Conservation (phyloP, 495 filamentous ascomycete species). For the Chaetomium cochliodes region DNA sequence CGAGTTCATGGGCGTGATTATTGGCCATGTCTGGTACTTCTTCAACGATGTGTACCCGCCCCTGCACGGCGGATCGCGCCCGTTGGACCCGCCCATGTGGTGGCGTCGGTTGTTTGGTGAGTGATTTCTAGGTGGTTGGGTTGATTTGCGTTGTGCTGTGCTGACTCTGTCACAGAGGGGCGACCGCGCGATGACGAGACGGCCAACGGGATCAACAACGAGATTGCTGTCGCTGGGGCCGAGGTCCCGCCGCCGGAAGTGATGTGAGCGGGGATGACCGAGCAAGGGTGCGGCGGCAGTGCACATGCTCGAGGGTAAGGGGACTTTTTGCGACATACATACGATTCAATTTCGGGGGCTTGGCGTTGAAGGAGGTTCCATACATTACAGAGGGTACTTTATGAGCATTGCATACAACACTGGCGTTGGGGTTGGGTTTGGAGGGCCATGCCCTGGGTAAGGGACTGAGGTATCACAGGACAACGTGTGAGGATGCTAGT, state of each 20-base stretch:
- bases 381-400: background rate
- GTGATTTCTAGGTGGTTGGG: background rate
- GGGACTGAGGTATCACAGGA: background rate
- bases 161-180: conserved; percentile 36
- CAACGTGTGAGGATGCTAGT: background rate
- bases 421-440: conserved; percentile 20
- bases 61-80: conserved; percentile 77
- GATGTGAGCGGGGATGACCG: conserved; percentile 23
- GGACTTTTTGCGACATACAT: background rate
- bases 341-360: background rate
- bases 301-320: background rate
- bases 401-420: conserved; percentile 20
- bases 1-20: conserved; percentile 88
- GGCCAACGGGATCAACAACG: conserved; percentile 50
- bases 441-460: background rate
- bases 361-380: conserved; percentile 17
- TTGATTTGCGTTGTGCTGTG: background rate
- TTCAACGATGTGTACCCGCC: conserved; percentile 95
- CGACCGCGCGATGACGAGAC: conserved; percentile 48
- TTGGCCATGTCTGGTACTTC: conserved; percentile 98
- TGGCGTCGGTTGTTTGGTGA: conserved; percentile 81
- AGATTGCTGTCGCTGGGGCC: conserved; percentile 51
- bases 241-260: conserved; percentile 36
- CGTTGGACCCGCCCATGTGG: conserved; percentile 86
- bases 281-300: background rate